Base-by-base conservation (phyloP, 2,329 filamentous ascomycete genomes). In the Polychaeton citri region DNA sequence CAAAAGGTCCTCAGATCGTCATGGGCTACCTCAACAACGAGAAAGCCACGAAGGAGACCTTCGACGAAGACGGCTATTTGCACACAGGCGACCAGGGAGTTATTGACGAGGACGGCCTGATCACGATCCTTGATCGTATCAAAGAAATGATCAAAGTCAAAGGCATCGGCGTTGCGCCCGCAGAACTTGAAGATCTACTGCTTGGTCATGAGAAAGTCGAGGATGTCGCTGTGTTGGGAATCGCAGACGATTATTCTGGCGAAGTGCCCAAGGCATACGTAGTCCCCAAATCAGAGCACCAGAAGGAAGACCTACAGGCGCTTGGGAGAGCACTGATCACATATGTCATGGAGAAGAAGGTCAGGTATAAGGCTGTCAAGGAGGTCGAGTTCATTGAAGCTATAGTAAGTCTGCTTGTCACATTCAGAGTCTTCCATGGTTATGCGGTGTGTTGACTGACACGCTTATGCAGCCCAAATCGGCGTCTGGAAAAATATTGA, bases 121-220 rank as follows among this genome's bases (percentile, higher is more conserved):
- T 79, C 7, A 65, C 66, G 19, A 74, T 76, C 37, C 63, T 65
- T 1, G 74, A 79, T 46, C 64, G 74, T 0, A 72, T 79, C 51
- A 81, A 80, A 57, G 75, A 79, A 53, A 70, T 79, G 63, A 75
- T 79, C 54, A 79, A 79, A 50, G 74, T 79, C 7, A 77, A 78
- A 42, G 75, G 75, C 0, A 69, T 76, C 21, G 68, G 66, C 4
- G 71, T 77, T 6, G 71, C 74, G 5, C 75, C 76, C 0, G 74
- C 74, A 0, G 76, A 79, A 48, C 60, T 80, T 0, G 75, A 80
- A 47, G 72, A 77, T 43, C 48, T 72, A 2, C 53, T 79, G n/a
- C 62, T 78, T 1, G 68, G 72, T 0, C 72, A 79, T 41, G 48
- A 57, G 0, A 62, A 61, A 10, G 67, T 79, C 0, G 68, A 69